phyloP scores from a whole-genome alignment of 768 basidiomycete species.

The Termitomyces sp. region DNA sequence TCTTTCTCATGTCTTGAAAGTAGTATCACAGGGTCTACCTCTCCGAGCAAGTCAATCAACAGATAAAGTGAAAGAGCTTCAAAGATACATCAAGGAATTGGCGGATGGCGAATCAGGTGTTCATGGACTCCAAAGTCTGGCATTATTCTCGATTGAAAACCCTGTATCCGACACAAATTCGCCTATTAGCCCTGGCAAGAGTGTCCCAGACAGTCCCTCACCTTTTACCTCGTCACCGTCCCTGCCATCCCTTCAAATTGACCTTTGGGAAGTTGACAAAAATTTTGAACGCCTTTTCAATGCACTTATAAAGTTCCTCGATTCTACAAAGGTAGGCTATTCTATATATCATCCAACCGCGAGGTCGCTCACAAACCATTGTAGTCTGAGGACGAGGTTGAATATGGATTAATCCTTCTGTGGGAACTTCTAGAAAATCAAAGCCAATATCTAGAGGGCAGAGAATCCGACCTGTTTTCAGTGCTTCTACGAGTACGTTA shows the following conservation, averaged over 20 bases:
- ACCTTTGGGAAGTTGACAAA: constrained; percentile 73
- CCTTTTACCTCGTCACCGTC: constrained; percentile 43
- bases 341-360: neutral
- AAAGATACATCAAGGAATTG: constrained; percentile 50
- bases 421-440: constrained; percentile 86
- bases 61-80: constrained; percentile 47
- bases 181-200: constrained; percentile 50
- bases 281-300: constrained; percentile 69
- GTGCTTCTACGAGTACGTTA: constrained; percentile 70
- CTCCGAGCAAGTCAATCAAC: constrained; percentile 33
- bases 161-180: constrained; percentile 50
- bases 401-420: constrained; percentile 75
- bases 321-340: constrained; percentile 54
- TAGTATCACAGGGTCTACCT: constrained; percentile 48
- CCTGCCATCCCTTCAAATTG: constrained; percentile 41
- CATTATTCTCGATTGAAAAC: constrained; percentile 59
- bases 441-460: constrained; percentile 68
- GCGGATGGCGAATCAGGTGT: constrained; percentile 50
- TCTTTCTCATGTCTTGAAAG: constrained; percentile 24
- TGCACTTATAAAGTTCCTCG: constrained; percentile 60
- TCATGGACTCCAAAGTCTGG: constrained; percentile 60
- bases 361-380: neutral
- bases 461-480: constrained; percentile 74
- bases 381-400: constrained; percentile 62
- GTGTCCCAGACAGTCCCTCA: constrained; percentile 54